Percentiles rank a stretch among this genome's conserved stretches.
Evolutionary conservation across 73 alveolate species (phyloP).

Genomic region (Paramecium biaurelia): DNA sequence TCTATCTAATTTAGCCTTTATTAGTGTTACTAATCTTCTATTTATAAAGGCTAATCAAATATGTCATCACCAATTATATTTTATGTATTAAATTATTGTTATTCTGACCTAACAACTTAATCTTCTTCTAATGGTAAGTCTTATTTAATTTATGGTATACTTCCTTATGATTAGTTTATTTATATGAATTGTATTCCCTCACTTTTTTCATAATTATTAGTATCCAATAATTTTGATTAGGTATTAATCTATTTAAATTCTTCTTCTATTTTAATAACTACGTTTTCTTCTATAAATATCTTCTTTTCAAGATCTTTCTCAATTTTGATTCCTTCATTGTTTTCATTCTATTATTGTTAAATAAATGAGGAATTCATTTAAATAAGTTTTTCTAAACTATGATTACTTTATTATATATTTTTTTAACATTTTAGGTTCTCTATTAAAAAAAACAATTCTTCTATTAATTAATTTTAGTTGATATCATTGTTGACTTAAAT

Average conservation of each 20-base stretch:
- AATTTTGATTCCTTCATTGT: not conserved
- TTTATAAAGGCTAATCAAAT: not conserved
- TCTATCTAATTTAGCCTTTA: not conserved
- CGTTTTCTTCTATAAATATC: not conserved
- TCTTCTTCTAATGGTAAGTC: not conserved
- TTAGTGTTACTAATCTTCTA: not conserved
- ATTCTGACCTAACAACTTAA: not conserved
- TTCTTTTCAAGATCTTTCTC: not conserved
- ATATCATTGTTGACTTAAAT: not conserved
- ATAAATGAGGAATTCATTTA: not conserved
- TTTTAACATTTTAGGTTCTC: not conserved
- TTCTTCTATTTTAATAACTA: not conserved
- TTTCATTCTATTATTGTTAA: not conserved
- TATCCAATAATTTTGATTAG: not conserved
- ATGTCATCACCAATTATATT: not conserved
- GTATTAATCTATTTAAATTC: not conserved
- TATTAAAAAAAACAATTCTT: not conserved
- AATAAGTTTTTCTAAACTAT: not conserved
- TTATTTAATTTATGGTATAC: not conserved
- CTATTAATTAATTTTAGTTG: not conserved
- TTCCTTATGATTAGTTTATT: not conserved
- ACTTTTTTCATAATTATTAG: not conserved
- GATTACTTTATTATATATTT: not conserved
- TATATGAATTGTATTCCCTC: not conserved
- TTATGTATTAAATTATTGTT: not conserved